These are phyloP conservation scores for Cronartium ribicola DNA, from an alignment of 1,284 basidiomycete genomes.

Conservation along the genomic window DNA sequence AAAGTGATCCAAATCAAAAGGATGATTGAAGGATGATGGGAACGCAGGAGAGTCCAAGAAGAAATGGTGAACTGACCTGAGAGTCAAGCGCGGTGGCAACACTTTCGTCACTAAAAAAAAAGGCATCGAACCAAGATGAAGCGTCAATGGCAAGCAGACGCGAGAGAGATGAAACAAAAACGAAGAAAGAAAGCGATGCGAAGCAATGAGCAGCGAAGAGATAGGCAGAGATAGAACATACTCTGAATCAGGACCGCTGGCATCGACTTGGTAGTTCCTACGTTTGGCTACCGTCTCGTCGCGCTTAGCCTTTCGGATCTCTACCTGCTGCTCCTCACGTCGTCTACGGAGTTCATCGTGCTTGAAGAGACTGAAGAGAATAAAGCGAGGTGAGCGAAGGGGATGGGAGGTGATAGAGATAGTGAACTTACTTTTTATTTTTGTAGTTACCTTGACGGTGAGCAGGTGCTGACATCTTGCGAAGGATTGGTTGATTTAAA, in stretches of 20 bases:
- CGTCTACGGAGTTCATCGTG: constrained; percentile 67
- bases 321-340: constrained; percentile 93
- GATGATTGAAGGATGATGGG: neutral
- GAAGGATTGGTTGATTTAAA: no score
- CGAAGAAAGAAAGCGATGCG: neutral
- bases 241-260: constrained; percentile 62
- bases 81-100: constrained; percentile 45
- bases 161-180: neutral
- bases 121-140: neutral
- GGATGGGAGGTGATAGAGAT: neutral
- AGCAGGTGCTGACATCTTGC: constrained; percentile 13
- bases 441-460: constrained; percentile 38
- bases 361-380: constrained; percentile 28
- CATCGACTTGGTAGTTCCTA: constrained; percentile 75
- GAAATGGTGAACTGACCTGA: constrained; percentile 41
- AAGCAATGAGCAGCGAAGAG: constrained; percentile 29
- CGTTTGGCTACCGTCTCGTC: constrained; percentile 96
- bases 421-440: constrained; percentile 35
- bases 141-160: neutral
- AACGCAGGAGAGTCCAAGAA: neutral
- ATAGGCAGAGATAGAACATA: constrained; percentile 42
- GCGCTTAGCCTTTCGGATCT: constrained; percentile 91
- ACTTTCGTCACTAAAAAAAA: constrained; percentile 24
- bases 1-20: constrained; percentile 7
- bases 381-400: neutral